phyloP scores from a whole-genome alignment of 148 eudicot genomes.

The Camellia sinensis region DNA sequence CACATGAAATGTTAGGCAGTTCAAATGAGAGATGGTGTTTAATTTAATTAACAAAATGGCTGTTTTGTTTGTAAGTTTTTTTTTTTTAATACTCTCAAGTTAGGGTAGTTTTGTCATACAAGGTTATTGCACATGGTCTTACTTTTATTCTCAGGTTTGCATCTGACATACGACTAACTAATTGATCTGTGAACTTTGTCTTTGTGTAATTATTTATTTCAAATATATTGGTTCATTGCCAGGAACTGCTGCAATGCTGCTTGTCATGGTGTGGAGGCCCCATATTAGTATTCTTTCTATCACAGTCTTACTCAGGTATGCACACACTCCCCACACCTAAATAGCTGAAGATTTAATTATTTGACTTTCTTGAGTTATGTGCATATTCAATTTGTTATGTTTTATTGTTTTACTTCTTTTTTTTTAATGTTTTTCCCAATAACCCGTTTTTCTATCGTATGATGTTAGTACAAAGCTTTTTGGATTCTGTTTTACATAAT shows the following conservation, averaged over 20 bases:
- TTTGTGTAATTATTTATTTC: slow-evolving; percentile 3
- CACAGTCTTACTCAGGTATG: slow-evolving; percentile 67
- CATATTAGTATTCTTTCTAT: slow-evolving; percentile 68
- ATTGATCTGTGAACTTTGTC: not conserved
- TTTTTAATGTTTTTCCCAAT: not conserved
- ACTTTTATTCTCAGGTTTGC: not conserved
- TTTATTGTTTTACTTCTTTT: not conserved
- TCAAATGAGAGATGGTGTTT: not conserved
- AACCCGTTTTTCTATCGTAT: not conserved
- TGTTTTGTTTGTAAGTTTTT: not conserved
- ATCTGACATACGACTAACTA: not conserved
- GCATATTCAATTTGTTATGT: not conserved
- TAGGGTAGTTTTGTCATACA: not conserved
- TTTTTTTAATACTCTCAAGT: not conserved
- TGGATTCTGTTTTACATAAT: not conserved
- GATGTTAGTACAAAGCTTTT: not conserved
- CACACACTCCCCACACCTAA: not conserved
- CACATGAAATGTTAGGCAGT: not conserved
- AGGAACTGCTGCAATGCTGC: slow-evolving; percentile 97
- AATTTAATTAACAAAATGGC: not conserved
- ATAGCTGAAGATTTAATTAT: not conserved
- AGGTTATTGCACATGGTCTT: slow-evolving; percentile 3
- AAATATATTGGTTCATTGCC: slow-evolving; percentile 14
- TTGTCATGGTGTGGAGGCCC: slow-evolving; percentile 85
- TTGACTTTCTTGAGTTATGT: not conserved